Base-by-base conservation (phyloP, 169 alveolate species). In the Babesia bigemina region DNA sequence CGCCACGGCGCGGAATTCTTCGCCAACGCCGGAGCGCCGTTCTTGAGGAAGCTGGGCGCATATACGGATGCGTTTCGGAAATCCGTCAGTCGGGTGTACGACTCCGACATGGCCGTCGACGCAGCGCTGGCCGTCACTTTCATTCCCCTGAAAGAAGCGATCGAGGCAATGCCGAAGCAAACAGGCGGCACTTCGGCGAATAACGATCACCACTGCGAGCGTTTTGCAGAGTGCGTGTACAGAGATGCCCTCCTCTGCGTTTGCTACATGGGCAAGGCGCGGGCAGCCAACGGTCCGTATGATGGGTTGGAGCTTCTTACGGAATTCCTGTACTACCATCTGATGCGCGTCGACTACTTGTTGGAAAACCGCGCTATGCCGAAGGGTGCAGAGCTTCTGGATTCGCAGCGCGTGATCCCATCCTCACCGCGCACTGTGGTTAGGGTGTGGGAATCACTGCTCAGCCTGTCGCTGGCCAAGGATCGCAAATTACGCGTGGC, bases 391-490 rank as follows among this genome's bases (percentile, higher is more conserved):
- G 44, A 22, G 7, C 44, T 10, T 6, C 19, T 62, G 47, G 53
- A 28, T 11, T n/a, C 13, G 22, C n/a, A 66, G 48, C 10, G 29
- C 3, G 44, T 57, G 17, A 39, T 11, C 2, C 84, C 84, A 45
- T 2, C 39, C 19, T 21, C 16, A 14, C 84, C 84, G 29, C 57
- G 21, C 10, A 75, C 24, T 4, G 58, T 75, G 0, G 19, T 63
- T 79, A 60, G 50, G 39, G 24, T 81, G 29, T 89, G 93, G 93
- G 86, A 75, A 42, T 19, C 83, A 28, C 49, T 89, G 61, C 67
- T 89, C 24, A 56, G 70, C 60, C 47, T 86, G 74, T 49, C 71
- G 19, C 67, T 73, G 44, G 66, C 86, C 24, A 85, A 82, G 63
- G 93, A 89, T 39, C 67, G 75, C 39, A 85, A 84, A 74, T 73